A percentile compares a stretch with the other conserved stretches of the same genome.
phyloP scores from a whole-genome alignment of 805 yeast species.

The Starmerella kuoi region DNA sequence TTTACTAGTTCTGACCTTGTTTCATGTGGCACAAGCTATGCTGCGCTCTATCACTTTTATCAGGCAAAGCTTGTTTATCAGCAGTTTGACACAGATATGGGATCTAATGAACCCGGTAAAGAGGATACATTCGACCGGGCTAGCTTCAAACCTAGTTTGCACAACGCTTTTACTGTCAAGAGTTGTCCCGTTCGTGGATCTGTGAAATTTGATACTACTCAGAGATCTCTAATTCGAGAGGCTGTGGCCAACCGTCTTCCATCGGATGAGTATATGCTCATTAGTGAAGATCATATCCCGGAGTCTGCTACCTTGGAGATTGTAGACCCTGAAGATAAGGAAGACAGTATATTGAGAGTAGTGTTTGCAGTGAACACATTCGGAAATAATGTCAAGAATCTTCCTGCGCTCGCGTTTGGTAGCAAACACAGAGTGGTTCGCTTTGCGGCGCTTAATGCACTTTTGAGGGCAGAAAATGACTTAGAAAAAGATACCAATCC shows the following conservation, averaged over 20 bases:
- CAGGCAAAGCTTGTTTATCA: too few species aligned
- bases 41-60: too few species aligned
- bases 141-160: too few species aligned
- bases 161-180: too few species aligned
- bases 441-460: conserved; percentile 7
- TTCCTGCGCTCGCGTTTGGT: not conserved
- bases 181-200: conserved; percentile 8
- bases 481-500: too few species aligned
- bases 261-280: not conserved
- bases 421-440: not conserved
- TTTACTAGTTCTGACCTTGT: too few species aligned
- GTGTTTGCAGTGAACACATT: not conserved
- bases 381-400: not conserved
- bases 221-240: conserved; percentile 10
- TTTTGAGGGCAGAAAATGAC: not conserved
- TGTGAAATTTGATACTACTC: conserved; percentile 16
- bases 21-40: too few species aligned
- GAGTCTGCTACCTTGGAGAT: not conserved
- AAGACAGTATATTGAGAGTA: not conserved
- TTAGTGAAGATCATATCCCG: not conserved
- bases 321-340: not conserved
- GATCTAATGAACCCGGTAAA: too few species aligned
- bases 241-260: conserved; percentile 6
- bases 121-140: too few species aligned
- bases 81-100: too few species aligned